Conservation (phyloP, 768 basidiomycete genomes). For the Boletus subparvulus region DNA sequence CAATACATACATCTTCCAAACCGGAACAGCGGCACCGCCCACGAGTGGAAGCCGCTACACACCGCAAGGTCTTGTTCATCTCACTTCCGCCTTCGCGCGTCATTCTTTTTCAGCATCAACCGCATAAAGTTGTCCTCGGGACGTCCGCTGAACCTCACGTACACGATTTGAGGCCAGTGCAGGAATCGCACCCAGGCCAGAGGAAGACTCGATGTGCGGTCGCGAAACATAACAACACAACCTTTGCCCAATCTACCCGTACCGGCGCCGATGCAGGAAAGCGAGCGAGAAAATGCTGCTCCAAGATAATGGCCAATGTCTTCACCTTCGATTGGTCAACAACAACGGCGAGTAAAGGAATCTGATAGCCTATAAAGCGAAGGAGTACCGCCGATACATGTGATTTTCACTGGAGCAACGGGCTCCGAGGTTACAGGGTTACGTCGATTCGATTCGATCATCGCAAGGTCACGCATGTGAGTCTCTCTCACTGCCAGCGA, state of each 20-base stretch:
- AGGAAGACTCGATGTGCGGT: constrained; percentile 69
- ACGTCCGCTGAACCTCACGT: constrained; percentile 74
- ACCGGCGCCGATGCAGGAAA: too few species aligned
- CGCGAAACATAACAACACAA: constrained; percentile 31
- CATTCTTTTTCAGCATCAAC: constrained; percentile 86
- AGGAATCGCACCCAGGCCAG: constrained; percentile 67
- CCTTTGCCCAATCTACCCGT: too few species aligned
- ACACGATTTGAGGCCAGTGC: constrained; percentile 62
- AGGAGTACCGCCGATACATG: too few species aligned
- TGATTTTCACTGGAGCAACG: not conserved
- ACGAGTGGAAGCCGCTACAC: constrained; percentile 26
- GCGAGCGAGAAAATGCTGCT: too few species aligned
- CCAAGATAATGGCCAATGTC: too few species aligned
- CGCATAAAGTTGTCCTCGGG: constrained; percentile 91
- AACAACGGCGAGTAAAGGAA: too few species aligned
- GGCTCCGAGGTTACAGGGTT: constrained; percentile 10
- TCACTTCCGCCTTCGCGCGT: constrained; percentile 63
- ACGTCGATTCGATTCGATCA: too few species aligned
- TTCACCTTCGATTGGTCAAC: too few species aligned
- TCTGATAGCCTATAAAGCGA: too few species aligned
- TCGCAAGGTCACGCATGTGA: too few species aligned
- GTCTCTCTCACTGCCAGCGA: too few species aligned
- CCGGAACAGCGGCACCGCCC: constrained; percentile 36
- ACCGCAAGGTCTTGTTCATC: constrained; percentile 90
- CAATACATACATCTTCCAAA: constrained; percentile 76